Base-by-base conservation (phyloP, 192 early-diverging fungal species). In the Rhizophagus clarus region DNA sequence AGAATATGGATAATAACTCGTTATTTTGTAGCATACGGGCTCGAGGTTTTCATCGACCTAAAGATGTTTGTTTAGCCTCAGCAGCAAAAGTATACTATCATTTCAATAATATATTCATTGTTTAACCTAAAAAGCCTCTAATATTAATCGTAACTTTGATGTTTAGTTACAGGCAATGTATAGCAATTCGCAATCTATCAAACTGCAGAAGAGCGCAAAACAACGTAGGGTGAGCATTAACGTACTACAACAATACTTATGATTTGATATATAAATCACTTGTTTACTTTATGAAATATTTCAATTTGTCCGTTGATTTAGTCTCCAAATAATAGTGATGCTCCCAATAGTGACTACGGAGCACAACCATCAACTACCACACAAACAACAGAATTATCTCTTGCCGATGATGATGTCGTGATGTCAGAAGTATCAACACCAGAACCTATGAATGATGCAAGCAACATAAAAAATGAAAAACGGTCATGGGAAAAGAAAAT, bases 401-500 rank as follows among this genome's bases (percentile, higher is more conserved):
- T 15, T 2, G 17, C 6, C n/a, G 51, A 56, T 56, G 51, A 56
- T 22, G 51, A 56, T 1, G 20, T 56, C 4, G 20, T 56, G 51
- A 56, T 20, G 17, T 56, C 51, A 56, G 51, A 56, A 56, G 51
- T 20, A 56, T 56, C 51, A 56, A 56, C 51, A 22, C 17, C 51
- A 22, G 51, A 17, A 20, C 17, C 51, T 56, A 56, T 56, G 51
- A 56, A 56, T 12, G 51, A 56, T 22, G 3, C 4, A 56, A 56
- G 6, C 51, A 56, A 2, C 17, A 56, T 17, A 15, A 56, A 56
- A 22, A 56, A 17, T 56, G 51, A 56, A 56, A 56, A 56, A 56
- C 51, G 51, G 17, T 40, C 68, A 2, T 70, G 68, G 68, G 68
- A 74, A 20, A 42, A 15, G 12, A 74, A 86, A 84, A 22, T 60